A percentile compares a stretch with the other conserved stretches of the same genome.
phyloP scores from a whole-genome alignment of 208 protist species.

The Naegleria fowleri region DNA sequence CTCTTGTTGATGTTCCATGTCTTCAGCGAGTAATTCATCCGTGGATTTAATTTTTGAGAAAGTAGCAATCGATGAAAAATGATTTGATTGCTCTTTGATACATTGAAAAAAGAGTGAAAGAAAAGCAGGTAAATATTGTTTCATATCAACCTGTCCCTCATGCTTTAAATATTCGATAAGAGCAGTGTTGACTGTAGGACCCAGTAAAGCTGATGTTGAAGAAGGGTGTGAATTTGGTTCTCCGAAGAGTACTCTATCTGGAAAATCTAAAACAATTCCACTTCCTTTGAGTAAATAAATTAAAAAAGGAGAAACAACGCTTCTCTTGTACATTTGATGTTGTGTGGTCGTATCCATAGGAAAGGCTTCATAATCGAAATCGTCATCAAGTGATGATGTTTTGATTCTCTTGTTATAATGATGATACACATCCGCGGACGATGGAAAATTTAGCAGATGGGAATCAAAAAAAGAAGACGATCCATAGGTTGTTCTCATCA shows the following conservation, averaged over 20 bases:
- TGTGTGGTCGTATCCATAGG: too few relatives aligned
- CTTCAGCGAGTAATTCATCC: not conserved
- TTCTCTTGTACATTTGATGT: not conserved
- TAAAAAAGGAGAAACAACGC: not conserved
- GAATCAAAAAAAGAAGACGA: too few relatives aligned
- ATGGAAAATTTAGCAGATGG: too few relatives aligned
- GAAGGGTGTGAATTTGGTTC: too few relatives aligned
- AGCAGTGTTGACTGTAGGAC: not conserved
- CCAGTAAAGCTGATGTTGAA: not conserved
- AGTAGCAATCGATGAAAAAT: not conserved
- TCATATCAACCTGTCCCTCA: not conserved
- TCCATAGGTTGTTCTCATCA: too few relatives aligned
- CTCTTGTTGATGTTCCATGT: not conserved
- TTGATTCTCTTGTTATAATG: too few relatives aligned
- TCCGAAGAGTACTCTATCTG: not conserved
- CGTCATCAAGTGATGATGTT: too few relatives aligned
- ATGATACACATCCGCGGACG: too few relatives aligned
- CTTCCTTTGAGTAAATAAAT: not conserved
- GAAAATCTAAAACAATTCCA: not conserved
- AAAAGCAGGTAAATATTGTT: not conserved
- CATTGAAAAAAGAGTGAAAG: not conserved
- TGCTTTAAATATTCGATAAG: not conserved
- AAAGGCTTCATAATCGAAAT: too few relatives aligned
- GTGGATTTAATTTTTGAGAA: not conserved
- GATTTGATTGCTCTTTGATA: not conserved